These are phyloP conservation scores for Agrocybe chaxingu DNA, from an alignment of 768 basidiomycete species.

Conservation along the genomic window DNA sequence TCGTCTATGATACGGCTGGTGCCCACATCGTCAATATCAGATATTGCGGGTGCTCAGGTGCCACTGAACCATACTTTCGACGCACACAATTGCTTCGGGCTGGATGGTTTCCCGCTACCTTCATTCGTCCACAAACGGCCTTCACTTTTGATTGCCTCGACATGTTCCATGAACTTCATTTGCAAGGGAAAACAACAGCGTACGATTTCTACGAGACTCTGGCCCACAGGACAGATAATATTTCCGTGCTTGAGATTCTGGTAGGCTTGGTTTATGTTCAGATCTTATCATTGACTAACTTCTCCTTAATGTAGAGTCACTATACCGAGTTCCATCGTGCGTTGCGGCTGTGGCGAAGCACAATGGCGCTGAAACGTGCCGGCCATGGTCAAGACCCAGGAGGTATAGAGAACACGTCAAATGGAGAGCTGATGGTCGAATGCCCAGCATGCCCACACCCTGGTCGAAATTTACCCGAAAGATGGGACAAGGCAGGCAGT, in stretches of 20 bases:
- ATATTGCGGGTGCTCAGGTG: background rate
- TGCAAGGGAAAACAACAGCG: conserved; percentile 6
- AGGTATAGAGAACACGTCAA: conserved; percentile 1
- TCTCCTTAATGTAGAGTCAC: conserved; percentile 2
- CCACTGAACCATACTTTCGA: too few relatives aligned
- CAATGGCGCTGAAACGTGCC: conserved; percentile 11
- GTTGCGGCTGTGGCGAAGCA: conserved; percentile 11
- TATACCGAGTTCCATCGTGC: conserved; percentile 7
- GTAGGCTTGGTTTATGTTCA: too few relatives aligned
- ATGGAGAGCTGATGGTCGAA: conserved; percentile 7
- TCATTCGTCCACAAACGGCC: conserved; percentile 1
- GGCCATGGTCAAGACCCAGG: conserved; percentile 8
- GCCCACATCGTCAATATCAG: background rate
- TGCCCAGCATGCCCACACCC: conserved; percentile 18
- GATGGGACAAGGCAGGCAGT: conserved; percentile 6
- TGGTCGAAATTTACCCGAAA: conserved; percentile 10
- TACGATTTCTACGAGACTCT: conserved; percentile 8
- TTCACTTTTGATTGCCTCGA: conserved; percentile 7
- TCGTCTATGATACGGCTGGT: background rate
- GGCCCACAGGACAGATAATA: conserved; percentile 4
- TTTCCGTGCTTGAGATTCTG: too few relatives aligned
- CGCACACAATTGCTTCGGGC: too few relatives aligned
- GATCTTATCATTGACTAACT: too few relatives aligned
- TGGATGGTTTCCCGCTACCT: conserved; percentile 8
- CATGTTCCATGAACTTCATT: conserved; percentile 2